Base-by-base conservation (phyloP, 2,329 filamentous ascomycete species). In the Ophiostoma sp. region DNA sequence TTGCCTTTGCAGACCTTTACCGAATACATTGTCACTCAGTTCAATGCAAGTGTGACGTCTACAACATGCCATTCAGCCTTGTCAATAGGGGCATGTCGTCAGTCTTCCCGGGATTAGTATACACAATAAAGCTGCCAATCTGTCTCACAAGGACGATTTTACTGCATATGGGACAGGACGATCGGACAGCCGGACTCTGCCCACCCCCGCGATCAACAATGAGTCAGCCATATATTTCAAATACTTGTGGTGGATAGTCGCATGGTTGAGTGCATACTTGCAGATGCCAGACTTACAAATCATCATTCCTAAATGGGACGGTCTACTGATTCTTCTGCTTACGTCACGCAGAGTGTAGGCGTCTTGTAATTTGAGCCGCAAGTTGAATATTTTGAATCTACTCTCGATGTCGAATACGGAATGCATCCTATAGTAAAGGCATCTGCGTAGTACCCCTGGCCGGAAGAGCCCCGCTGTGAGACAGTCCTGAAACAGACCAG, bases 401-500 rank as follows among this genome's bases (percentile, higher is more conserved):
- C 41, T n/a, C 7, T 48, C 17, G 20, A 48, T 7, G 20, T 4
- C 8, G 6, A 48, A 20, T 23, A 57, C 13, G n/a, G 23, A 27
- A 57, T 7, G n/a, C 11, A 41, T 13, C 39, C 10, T 39, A 39
- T 6, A 39, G 36, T 11, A 17, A 60, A 33, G 23, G 10, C 27
- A 60, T 23, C 6, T 54, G 23, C 23, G 4, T 4, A 20, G 39
- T 39, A 57, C 52, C 52, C 52, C 52, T 57, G 52, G 8, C 52
- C 52, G 52, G 52, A 57, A 57, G 52, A n/a, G 52, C 52, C 8
- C 39, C 36, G 57, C 69, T 57, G 70, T 71, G 70, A 71, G 68
- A 71, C 70, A 69, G 70, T 68, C 68, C 65, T 71, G 70, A 71
- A 71, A 71, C 70, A 66, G 27, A 33, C n/a, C 52, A 57, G n/a